Conservation (phyloP, 441 rosid genomes). For the Metrosideros polymorpha region DNA sequence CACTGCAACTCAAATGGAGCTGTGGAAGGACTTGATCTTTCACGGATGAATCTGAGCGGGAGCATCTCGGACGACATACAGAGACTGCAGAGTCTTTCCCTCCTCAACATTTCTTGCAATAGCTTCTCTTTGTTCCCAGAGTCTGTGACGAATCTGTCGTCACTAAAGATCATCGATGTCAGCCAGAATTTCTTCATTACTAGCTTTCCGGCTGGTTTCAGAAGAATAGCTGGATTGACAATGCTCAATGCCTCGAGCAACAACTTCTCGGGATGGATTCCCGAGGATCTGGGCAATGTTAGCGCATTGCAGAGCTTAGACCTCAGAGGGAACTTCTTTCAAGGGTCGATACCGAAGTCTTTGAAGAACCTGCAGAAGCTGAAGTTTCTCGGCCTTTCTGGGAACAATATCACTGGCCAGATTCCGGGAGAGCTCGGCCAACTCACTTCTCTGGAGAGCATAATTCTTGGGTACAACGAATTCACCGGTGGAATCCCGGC, state of each 20-base stretch:
- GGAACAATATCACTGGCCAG: constrained; percentile 73
- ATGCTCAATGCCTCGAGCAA: constrained; percentile 83
- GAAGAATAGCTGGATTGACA: constrained; percentile 39
- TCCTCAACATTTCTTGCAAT: constrained; percentile 70
- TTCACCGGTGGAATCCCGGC: constrained; percentile 66
- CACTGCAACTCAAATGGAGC: constrained; percentile 51
- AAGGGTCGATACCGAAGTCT: constrained; percentile 60
- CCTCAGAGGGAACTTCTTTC: constrained; percentile 79
- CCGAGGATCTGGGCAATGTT: constrained; percentile 67
- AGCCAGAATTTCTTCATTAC: constrained; percentile 68
- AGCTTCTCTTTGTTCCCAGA: constrained; percentile 48
- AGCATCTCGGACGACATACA: constrained; percentile 45
- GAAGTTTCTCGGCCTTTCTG: constrained; percentile 83
- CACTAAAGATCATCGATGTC: constrained; percentile 48
- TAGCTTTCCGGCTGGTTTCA: constrained; percentile 49
- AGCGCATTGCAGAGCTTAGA: constrained; percentile 57
- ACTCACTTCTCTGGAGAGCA: constrained; percentile 56
- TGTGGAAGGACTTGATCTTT: constrained; percentile 69
- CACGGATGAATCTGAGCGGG: constrained; percentile 74
- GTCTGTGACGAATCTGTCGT: constrained; percentile 35
- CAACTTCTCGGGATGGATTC: constrained; percentile 56
- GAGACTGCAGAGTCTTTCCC: constrained; percentile 34
- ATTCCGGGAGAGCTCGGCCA: constrained; percentile 73
- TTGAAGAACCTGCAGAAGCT: constrained; percentile 62
- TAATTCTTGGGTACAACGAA: constrained; percentile 81